These are phyloP conservation scores for Ustilago hordei DNA, from an alignment of 1,284 basidiomycete genomes.

Conservation along the genomic window DNA sequence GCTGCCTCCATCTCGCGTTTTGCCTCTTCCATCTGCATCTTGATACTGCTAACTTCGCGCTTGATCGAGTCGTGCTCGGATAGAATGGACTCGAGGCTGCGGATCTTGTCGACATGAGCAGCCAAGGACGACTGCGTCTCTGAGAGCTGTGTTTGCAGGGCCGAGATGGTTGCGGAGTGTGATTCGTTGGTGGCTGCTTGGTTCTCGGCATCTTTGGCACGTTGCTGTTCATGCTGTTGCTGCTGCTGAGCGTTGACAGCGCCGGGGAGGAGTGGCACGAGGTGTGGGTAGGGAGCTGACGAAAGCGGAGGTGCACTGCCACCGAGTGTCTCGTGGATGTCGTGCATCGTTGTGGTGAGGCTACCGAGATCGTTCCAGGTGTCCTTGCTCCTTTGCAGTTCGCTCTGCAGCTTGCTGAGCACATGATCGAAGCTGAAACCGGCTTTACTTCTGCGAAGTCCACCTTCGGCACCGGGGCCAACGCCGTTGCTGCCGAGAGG, in stretches of 20 bases:
- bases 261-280: conserved; percentile 57
- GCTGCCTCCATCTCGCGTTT: conserved; percentile 54
- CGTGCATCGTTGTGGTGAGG: conserved; percentile 84
- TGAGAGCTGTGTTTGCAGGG: conserved; percentile 83
- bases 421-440: conserved; percentile 82
- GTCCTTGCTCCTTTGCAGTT: conserved; percentile 92
- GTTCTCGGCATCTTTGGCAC: conserved; percentile 27
- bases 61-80: conserved; percentile 87
- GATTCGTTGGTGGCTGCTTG: conserved; percentile 42
- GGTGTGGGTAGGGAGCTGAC: conserved; percentile 64
- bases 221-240: conserved; percentile 39
- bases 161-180: conserved; percentile 65
- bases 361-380: conserved; percentile 88
- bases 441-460: conserved; percentile 59
- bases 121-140: conserved; percentile 86
- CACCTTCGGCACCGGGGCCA: conserved; percentile 66
- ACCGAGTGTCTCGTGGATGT: conserved; percentile 91
- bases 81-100: conserved; percentile 82
- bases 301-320: conserved; percentile 74
- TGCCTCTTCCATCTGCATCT: conserved; percentile 69
- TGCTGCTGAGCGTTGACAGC: conserved; percentile 26
- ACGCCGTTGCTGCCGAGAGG: conserved; percentile 60
- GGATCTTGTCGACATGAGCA: conserved; percentile 85
- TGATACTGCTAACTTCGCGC: conserved; percentile 77
- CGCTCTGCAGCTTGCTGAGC: conserved; percentile 81